These are phyloP conservation scores for Thermothielavioides terrestris DNA, from an alignment of 495 filamentous ascomycete species.

Conservation along the genomic window DNA sequence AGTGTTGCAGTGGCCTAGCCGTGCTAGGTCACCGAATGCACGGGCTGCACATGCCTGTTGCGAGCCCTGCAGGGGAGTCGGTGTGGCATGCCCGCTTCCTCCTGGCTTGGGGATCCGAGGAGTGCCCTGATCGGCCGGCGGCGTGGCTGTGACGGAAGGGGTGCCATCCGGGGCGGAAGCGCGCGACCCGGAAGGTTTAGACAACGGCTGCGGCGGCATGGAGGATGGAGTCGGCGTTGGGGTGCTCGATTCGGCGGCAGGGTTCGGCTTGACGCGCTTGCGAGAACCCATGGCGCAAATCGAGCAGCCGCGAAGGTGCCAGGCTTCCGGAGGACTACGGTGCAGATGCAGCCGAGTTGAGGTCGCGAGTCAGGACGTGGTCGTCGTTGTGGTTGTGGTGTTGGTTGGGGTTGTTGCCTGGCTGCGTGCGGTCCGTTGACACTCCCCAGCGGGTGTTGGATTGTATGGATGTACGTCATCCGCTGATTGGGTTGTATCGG, in stretches of 20 bases:
- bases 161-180: background rate
- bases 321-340: background rate
- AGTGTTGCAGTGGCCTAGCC: background rate
- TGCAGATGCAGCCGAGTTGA: background rate
- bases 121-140: conserved; percentile 4
- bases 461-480: conserved; percentile 10
- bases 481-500: conserved; percentile 1
- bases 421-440: background rate
- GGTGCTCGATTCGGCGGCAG: conserved; percentile 23
- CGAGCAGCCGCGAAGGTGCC: background rate
- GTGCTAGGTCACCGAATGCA: background rate
- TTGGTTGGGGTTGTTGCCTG: conserved; percentile 5
- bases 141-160: background rate
- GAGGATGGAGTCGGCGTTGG: conserved; percentile 1
- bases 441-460: no score
- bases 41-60: conserved; percentile 13
- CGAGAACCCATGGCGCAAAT: conserved; percentile 45
- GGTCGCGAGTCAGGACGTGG: no score
- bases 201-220: conserved; percentile 9
- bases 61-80: background rate
- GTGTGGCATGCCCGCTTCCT: background rate
- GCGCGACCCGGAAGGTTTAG: conserved; percentile 1
- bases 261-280: conserved; percentile 55
- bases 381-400: background rate
- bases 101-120: conserved; percentile 2